phyloP scores from a whole-genome alignment of 129 eudicot species.

The Calendula officinalis region DNA sequence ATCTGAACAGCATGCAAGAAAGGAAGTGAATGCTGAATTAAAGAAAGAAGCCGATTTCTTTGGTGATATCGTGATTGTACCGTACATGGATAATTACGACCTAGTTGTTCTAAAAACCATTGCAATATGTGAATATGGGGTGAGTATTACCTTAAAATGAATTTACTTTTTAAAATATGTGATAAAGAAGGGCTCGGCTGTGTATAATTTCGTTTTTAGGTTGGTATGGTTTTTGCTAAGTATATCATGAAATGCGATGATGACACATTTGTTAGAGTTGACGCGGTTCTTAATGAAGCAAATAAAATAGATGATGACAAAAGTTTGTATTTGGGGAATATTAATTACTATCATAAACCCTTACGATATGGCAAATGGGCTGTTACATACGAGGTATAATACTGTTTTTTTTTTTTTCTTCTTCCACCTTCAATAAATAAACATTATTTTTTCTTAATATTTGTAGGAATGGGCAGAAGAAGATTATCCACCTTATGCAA shows the following conservation, averaged over 20 bases:
- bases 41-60: conserved; percentile 75
- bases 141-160: conserved; percentile 28
- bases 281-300: conserved; percentile 57
- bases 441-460: neutral
- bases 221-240: conserved; percentile 47
- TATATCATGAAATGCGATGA: conserved; percentile 95
- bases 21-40: conserved; percentile 62
- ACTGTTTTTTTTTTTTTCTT: neutral
- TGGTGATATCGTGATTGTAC: conserved; percentile 78
- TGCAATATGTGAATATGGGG: conserved; percentile 83
- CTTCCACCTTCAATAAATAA: neutral
- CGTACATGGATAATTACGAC: conserved; percentile 78
- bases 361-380: conserved; percentile 57
- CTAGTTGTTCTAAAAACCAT: conserved; percentile 83
- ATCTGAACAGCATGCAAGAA: conserved; percentile 58
- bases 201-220: conserved; percentile 39
- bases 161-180: neutral
- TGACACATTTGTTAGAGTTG: conserved; percentile 78
- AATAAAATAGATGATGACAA: conserved; percentile 32
- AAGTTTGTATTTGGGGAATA: conserved; percentile 70
- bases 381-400: conserved; percentile 47
- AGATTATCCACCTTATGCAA: conserved; percentile 82
- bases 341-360: conserved; percentile 75
- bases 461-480: conserved; percentile 92
- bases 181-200: neutral